Percentiles rank a stretch among this genome's conserved stretches.
phyloP scores from a whole-genome alignment of 768 basidiomycete genomes.

The Gloeophyllum trabeum region DNA sequence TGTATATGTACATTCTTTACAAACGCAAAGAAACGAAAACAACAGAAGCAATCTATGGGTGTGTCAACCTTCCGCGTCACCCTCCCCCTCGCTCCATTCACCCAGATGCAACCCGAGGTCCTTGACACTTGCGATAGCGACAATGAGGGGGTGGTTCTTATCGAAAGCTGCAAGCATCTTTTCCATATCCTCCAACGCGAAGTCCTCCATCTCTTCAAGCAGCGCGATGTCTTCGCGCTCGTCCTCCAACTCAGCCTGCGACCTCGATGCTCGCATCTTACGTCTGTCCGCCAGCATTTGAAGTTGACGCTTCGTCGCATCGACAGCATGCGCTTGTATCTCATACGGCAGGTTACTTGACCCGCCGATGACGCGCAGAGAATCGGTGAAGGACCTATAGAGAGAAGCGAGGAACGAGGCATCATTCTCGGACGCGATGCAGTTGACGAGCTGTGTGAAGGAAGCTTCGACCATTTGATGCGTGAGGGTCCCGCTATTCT shows the following conservation, averaged over 20 bases:
- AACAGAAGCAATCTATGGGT: no score
- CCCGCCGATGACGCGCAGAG: slow-evolving; percentile 47
- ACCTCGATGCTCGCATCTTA: slow-evolving; percentile 35
- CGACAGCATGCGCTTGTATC: slow-evolving; percentile 41
- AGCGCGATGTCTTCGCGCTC: slow-evolving; percentile 63
- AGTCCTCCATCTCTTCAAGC: slow-evolving; percentile 77
- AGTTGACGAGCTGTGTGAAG: slow-evolving; percentile 51
- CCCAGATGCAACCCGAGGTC: slow-evolving; percentile 43
- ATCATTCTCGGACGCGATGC: slow-evolving; percentile 59
- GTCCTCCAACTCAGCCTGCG: slow-evolving; percentile 24
- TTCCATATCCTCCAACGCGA: slow-evolving; percentile 70
- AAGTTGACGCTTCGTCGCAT: slow-evolving; percentile 64
- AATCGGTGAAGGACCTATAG: slow-evolving; percentile 60
- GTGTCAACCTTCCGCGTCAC: neutral
- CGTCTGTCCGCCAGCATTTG: slow-evolving; percentile 59
- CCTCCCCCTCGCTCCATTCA: slow-evolving; percentile 20
- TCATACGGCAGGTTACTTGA: slow-evolving; percentile 39
- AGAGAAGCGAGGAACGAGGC: slow-evolving; percentile 68
- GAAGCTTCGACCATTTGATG: slow-evolving; percentile 59
- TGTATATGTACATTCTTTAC: no score
- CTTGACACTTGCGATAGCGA: slow-evolving; percentile 62
- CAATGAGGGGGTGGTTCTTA: slow-evolving; percentile 46
- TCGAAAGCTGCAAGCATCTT: slow-evolving; percentile 50
- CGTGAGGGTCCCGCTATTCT: slow-evolving; percentile 52
- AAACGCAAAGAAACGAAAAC: no score